Base-by-base conservation (phyloP, 768 basidiomycete species). In the Hypsizygus marmoreus region DNA sequence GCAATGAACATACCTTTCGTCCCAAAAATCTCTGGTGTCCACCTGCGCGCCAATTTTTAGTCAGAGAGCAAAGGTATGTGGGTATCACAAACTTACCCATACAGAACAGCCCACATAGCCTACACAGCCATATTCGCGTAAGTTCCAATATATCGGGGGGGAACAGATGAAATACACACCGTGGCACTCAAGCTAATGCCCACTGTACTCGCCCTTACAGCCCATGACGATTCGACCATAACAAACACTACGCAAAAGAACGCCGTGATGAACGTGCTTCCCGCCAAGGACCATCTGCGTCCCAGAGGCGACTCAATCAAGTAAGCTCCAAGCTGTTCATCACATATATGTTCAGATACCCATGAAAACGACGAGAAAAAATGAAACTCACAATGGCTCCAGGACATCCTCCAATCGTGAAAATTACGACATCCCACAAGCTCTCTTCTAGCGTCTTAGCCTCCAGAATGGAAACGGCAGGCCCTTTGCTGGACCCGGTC, bases 81-180 rank as follows among this genome's bases (percentile, higher is more conserved):
- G 4, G 26, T 2, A 24, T 3, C n/a, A 29, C 25, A 25, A 20
- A 42, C 59, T 40, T 49, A 75, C 66, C 89, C 88, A 55, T 91
- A 91, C 40, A 91, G 56, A n/a, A 92, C 84, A 9, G 90, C 88
- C 79, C 86, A 91, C 90, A 91, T 90, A 2, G 85, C 75, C 84
- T 87, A 53, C 1, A 44, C 4, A 19, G 17, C 17, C 19, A 43
- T 31, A 11, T 16, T 37, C 37, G 3, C 20, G 23, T 13, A 24
- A 33, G 20, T 9, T 30, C 17, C 33, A 28, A 35, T 22, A 7
- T 19, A 33, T 5, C 40, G 2, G 40, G 33, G 8, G 13, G n/a
- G 10, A 39, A 19, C 22, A 12, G 32, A 37, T 47, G 25, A 43
- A 20, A 9, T 17, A 63, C 72, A 49, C 35, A 87, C 81, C 36